Conservation (phyloP, 371 early-diverging fungal species). For the Zopfochytrium polystomum region DNA sequence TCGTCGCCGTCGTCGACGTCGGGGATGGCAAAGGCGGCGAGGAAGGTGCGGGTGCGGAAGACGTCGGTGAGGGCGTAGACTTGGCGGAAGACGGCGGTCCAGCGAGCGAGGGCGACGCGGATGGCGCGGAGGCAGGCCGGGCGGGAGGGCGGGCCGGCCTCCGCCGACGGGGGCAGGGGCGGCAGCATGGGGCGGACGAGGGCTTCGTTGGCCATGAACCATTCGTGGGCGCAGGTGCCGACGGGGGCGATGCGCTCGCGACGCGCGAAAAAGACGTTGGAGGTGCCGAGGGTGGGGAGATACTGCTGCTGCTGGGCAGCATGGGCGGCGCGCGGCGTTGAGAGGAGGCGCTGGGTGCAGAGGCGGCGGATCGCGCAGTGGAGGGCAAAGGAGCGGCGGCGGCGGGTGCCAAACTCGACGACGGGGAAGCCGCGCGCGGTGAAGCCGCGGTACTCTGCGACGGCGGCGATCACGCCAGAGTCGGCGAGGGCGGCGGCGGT, state of each 20-base stretch:
- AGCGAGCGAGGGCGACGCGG: neutral
- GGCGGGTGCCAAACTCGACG: neutral
- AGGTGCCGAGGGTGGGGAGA: constrained; percentile 53
- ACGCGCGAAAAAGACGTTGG: constrained; percentile 70
- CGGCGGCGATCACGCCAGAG: neutral
- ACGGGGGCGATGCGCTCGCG: constrained; percentile 56
- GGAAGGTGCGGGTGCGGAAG: neutral
- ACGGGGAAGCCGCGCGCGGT: neutral
- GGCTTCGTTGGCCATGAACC: constrained; percentile 61
- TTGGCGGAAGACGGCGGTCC: neutral
- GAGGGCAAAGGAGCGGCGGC: neutral
- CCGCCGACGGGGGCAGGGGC: too few relatives aligned
- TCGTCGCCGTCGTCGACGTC: neutral
- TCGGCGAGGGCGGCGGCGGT: neutral
- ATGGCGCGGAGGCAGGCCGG: neutral
- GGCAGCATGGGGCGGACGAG: too few relatives aligned
- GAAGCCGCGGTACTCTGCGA: neutral
- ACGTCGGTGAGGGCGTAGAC: neutral
- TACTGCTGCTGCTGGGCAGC: too few relatives aligned
- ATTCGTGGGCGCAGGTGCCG: constrained; percentile 78
- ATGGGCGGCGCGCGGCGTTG: neutral
- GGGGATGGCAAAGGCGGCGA: neutral
- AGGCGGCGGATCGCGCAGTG: neutral
- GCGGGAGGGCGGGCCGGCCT: neutral
- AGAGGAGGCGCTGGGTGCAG: too few relatives aligned